Evolutionary conservation across 2,329 filamentous ascomycete species (phyloP).

Genomic region (Phialophora verrucosa): DNA sequence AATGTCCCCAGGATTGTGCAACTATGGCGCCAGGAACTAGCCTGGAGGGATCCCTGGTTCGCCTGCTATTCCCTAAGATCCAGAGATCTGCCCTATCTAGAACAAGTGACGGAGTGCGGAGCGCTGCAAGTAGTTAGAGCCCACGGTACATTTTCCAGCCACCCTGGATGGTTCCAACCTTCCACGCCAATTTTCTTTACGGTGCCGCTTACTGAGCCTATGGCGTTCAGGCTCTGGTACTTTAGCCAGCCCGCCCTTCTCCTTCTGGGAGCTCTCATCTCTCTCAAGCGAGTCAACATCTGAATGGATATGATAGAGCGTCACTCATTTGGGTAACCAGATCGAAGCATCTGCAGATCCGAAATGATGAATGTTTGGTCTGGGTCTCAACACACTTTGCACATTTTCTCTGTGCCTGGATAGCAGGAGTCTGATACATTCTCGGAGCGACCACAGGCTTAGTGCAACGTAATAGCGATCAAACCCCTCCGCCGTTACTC

Average conservation of each 20-base stretch:
- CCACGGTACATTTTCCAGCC: slow-evolving; percentile 17
- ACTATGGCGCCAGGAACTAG: slow-evolving; percentile 25
- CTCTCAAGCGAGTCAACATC: slow-evolving; percentile 1
- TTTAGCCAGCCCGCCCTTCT: background rate
- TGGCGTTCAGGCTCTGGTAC: slow-evolving; percentile 12
- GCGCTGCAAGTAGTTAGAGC: slow-evolving; percentile 14
- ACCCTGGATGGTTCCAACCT: slow-evolving; percentile 24
- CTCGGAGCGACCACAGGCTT: slow-evolving; percentile 1
- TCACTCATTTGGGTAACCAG: background rate
- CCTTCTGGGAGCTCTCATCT: background rate
- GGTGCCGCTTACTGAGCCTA: background rate
- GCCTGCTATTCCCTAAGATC: slow-evolving; percentile 24
- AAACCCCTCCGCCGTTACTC: slow-evolving; percentile 4
- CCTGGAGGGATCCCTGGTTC: slow-evolving; percentile 17
- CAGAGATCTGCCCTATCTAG: slow-evolving; percentile 33
- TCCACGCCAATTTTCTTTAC: slow-evolving; percentile 13
- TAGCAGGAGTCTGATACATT: slow-evolving; percentile 1
- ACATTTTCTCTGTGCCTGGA: background rate
- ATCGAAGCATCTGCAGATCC: background rate
- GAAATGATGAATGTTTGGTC: background rate
- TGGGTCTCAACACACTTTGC: background rate
- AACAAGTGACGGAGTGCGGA: background rate
- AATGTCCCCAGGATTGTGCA: slow-evolving; percentile 23
- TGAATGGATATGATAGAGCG: background rate
- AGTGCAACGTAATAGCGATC: slow-evolving; percentile 5